Evolutionary conservation across 371 early-diverging fungal species (phyloP).

Genomic region (Rhizopus arrhizus): DNA sequence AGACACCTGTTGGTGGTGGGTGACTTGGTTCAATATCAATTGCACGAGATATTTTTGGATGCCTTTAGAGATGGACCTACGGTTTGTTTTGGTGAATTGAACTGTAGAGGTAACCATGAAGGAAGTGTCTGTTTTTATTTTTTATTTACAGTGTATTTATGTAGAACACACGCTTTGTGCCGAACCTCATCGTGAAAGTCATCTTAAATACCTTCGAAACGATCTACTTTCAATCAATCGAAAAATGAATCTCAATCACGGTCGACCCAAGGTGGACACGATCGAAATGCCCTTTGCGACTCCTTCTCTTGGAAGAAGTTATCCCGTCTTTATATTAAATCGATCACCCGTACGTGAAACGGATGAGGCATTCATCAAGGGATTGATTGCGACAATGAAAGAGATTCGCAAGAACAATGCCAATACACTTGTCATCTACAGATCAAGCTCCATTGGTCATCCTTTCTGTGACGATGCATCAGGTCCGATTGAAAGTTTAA

Average conservation of each 20-base stretch:
- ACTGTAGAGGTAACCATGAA: slow-evolving; percentile 48
- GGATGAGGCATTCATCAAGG: slow-evolving; percentile 48
- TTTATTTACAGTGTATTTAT: neutral
- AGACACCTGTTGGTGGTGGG: slow-evolving; percentile 54
- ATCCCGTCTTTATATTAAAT: slow-evolving; percentile 53
- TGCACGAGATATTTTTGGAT: slow-evolving; percentile 59
- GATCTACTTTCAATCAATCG: slow-evolving; percentile 52
- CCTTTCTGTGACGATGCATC: slow-evolving; percentile 48
- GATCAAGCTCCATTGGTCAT: slow-evolving; percentile 57
- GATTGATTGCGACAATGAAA: slow-evolving; percentile 46
- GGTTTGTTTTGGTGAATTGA: slow-evolving; percentile 59
- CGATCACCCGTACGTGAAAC: slow-evolving; percentile 48
- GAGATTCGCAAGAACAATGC: slow-evolving; percentile 40
- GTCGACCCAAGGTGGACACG: slow-evolving; percentile 37
- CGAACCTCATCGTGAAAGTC: slow-evolving; percentile 24
- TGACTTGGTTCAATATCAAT: slow-evolving; percentile 60
- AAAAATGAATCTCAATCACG: slow-evolving; percentile 29
- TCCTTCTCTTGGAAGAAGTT: slow-evolving; percentile 29
- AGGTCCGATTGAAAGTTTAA: slow-evolving; percentile 38
- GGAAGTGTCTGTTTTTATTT: neutral
- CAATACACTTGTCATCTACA: slow-evolving; percentile 49
- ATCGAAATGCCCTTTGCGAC: slow-evolving; percentile 57
- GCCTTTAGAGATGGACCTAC: slow-evolving; percentile 48
- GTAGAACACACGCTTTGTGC: slow-evolving; percentile 50
- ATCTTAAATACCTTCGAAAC: slow-evolving; percentile 55